Conservation (phyloP, 768 basidiomycete species). For the Leccinum truebloodii region DNA sequence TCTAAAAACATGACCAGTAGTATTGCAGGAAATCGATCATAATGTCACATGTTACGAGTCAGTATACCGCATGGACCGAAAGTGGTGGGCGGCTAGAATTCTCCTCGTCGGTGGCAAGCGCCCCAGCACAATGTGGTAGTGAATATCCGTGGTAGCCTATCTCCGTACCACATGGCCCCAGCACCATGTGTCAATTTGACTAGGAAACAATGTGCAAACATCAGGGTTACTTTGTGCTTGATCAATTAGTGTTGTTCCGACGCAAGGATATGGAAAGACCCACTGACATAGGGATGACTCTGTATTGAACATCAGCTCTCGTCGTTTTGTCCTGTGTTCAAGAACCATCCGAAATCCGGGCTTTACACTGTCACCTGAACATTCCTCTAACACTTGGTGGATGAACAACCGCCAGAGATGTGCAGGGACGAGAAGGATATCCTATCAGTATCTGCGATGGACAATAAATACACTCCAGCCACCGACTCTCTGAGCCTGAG, state of each 20-base stretch:
- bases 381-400: neutral
- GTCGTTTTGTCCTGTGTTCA: too few species aligned
- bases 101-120: neutral
- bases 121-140: neutral
- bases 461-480: too few species aligned
- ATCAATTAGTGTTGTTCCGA: neutral
- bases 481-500: too few species aligned
- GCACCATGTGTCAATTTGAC: neutral
- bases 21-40: neutral
- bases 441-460: too few species aligned
- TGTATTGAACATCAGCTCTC: too few species aligned
- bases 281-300: neutral
- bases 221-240: neutral
- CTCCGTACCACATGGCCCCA: neutral
- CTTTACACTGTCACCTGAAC: neutral
- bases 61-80: neutral
- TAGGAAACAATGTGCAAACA: neutral
- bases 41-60: neutral
- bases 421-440: neutral
- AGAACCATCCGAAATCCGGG: too few species aligned
- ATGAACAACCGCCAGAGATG: neutral
- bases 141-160: neutral
- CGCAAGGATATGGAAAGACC: neutral
- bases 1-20: neutral
- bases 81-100: neutral